A percentile compares a stretch with the other conserved stretches of the same genome.
Evolutionary conservation across 352 stramenopile species (phyloP).

Genomic region (Thraustochytrium striatum): DNA sequence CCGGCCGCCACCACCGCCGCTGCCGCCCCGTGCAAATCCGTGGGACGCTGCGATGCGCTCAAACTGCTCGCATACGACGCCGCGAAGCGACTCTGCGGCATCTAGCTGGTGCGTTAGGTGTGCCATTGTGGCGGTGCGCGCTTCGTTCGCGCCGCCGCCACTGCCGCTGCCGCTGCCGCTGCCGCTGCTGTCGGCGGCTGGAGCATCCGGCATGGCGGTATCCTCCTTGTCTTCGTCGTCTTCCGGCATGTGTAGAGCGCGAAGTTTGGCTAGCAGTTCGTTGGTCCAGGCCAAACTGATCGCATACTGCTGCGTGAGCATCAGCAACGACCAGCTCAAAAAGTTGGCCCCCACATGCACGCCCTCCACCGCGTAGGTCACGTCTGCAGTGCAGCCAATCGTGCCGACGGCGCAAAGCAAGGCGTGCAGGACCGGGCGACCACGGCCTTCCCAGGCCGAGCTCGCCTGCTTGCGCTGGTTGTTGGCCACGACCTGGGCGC

Average conservation of each 20-base stretch:
- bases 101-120: neutral
- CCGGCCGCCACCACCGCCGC: no score
- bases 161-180: neutral
- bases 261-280: neutral
- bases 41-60: neutral
- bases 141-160: neutral
- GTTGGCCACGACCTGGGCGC: neutral
- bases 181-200: neutral
- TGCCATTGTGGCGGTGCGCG: neutral
- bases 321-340: constrained; percentile 21
- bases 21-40: neutral
- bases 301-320: constrained; percentile 35
- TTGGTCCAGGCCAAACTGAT: constrained; percentile 23
- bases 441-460: neutral
- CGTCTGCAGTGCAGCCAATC: constrained; percentile 36
- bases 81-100: constrained; percentile 1
- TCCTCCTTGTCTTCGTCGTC: neutral
- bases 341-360: constrained; percentile 8
- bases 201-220: neutral
- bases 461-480: neutral
- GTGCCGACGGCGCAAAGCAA: neutral
- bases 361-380: neutral
- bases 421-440: neutral
- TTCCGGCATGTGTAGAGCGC: neutral
- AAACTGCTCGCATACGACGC: constrained; percentile 11